phyloP scores from a whole-genome alignment of 139 green algal species.

The Picochlorum sp. region DNA sequence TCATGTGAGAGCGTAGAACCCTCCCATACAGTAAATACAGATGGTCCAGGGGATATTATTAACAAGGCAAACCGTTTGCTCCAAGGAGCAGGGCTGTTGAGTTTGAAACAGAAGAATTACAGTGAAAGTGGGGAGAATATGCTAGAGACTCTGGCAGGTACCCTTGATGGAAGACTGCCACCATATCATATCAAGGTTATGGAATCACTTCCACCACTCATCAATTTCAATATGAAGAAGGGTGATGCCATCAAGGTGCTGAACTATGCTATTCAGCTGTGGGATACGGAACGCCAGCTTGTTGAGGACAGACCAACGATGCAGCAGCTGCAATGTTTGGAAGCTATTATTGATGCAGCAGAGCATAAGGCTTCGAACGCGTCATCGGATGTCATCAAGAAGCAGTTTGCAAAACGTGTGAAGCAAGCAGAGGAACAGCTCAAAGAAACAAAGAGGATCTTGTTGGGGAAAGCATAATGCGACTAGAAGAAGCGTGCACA shows the following conservation, averaged over 20 bases:
- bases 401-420: conserved; percentile 5
- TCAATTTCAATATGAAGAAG: conserved; percentile 13
- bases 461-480: conserved; percentile 2
- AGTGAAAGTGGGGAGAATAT: conserved; percentile 10
- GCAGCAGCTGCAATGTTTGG: conserved; percentile 10
- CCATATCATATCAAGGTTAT: conserved; percentile 7
- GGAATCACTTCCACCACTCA: conserved; percentile 4
- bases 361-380: conserved; percentile 10
- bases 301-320: conserved; percentile 9
- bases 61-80: conserved; percentile 1
- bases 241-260: conserved; percentile 9
- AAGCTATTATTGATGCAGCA: conserved; percentile 13
- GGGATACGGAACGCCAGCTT: conserved; percentile 11
- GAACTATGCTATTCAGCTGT: conserved; percentile 12
- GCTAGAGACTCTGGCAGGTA: conserved; percentile 6
- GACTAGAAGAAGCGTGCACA: neutral
- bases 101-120: conserved; percentile 1
- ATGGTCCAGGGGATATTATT: conserved; percentile 13
- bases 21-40: conserved; percentile 4
- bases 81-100: neutral
- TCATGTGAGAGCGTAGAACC: conserved; percentile 11
- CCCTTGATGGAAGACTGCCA: conserved; percentile 14
- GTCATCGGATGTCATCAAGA: conserved; percentile 9
- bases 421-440: conserved; percentile 7
- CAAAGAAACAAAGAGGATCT: neutral